Conservation (phyloP, 2,329 filamentous ascomycete genomes). For the Colletotrichum tanaceti region DNA sequence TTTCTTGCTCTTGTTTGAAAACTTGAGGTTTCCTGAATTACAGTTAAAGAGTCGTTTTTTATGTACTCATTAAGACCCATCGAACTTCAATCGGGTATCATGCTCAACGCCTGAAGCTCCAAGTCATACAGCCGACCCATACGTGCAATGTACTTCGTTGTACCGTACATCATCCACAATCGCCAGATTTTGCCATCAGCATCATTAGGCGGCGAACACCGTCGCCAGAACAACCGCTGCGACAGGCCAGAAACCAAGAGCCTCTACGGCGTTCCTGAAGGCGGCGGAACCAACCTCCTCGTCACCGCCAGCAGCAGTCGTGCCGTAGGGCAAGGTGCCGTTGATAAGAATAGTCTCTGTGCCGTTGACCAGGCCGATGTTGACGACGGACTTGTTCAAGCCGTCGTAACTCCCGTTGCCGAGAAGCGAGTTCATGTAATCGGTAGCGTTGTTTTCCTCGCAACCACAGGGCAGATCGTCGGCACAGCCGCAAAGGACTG, state of each 20-base stretch:
- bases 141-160: not conserved
- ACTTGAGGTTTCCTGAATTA: not conserved
- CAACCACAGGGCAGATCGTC: constrained; percentile 64
- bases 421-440: constrained; percentile 71
- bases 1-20: no score
- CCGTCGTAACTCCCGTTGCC: constrained; percentile 66
- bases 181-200: not conserved
- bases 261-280: constrained; percentile 50
- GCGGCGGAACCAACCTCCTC: constrained; percentile 53
- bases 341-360: constrained; percentile 76
- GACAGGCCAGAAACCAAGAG: constrained; percentile 63
- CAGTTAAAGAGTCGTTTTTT: not conserved
- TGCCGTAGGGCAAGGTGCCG: constrained; percentile 78
- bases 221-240: constrained; percentile 57
- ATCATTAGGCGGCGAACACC: constrained; percentile 56
- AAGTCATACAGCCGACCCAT: not conserved
- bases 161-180: constrained; percentile 3
- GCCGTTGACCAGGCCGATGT: constrained; percentile 63
- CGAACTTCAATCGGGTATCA: constrained; percentile 16
- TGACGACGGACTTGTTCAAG: constrained; percentile 71
- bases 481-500: constrained; percentile 71
- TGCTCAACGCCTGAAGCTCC: not conserved
- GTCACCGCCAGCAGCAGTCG: constrained; percentile 57
- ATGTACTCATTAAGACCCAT: not conserved
- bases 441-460: constrained; percentile 54